phyloP scores from a whole-genome alignment of 805 yeast genomes.

The Cyberlindnera maritima region DNA sequence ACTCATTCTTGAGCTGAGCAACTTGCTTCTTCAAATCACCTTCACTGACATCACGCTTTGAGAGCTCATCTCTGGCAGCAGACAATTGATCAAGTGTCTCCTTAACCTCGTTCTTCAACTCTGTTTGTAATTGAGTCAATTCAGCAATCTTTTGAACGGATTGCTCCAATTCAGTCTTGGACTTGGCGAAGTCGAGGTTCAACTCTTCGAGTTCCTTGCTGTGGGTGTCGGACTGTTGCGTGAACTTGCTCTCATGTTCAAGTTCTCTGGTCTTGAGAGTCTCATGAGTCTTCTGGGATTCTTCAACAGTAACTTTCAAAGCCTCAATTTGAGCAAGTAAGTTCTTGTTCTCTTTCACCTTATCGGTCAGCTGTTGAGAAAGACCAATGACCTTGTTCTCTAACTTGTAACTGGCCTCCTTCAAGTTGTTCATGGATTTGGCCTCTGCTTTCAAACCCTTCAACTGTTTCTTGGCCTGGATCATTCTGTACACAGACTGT shows the following conservation, averaged over 20 bases:
- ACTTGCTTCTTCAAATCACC: conserved; percentile 55
- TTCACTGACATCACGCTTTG: conserved; percentile 60
- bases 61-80: conserved; percentile 54
- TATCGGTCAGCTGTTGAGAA: conserved; percentile 77
- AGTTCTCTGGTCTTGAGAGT: conserved; percentile 52
- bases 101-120: conserved; percentile 61
- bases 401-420: conserved; percentile 87
- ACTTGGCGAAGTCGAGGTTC: conserved; percentile 52
- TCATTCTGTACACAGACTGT: conserved; percentile 78
- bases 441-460: conserved; percentile 76
- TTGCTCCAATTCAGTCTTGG: conserved; percentile 53
- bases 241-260: conserved; percentile 47
- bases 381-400: conserved; percentile 98
- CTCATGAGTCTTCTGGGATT: conserved; percentile 51
- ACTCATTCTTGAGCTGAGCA: conserved; percentile 36
- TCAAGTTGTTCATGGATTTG: conserved; percentile 82
- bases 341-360: conserved; percentile 78
- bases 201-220: conserved; percentile 44
- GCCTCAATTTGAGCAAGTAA: conserved; percentile 58
- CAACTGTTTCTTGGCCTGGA: conserved; percentile 65
- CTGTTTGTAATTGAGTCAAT: conserved; percentile 57
- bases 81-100: conserved; percentile 60
- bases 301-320: conserved; percentile 50
- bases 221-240: conserved; percentile 45
- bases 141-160: conserved; percentile 60